Conservation (phyloP, 768 basidiomycete species). For the Daedaleopsis nitida region DNA sequence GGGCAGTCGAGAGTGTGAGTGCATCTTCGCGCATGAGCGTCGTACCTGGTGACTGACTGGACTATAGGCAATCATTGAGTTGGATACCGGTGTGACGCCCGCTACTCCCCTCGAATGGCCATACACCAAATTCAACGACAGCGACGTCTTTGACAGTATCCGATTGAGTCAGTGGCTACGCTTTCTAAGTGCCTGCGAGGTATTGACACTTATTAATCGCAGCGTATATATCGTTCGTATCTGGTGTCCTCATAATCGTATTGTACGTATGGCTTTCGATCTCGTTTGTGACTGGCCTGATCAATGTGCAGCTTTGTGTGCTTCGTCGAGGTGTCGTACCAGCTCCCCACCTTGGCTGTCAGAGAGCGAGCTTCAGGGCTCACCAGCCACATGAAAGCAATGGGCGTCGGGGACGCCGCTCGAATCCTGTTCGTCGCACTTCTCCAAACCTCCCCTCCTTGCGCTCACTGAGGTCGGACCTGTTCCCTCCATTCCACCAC, state of each 20-base stretch:
- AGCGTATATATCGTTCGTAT: constrained; percentile 66
- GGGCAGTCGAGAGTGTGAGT: constrained; percentile 71
- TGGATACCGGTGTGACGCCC: constrained; percentile 56
- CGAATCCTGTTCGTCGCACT: constrained; percentile 50
- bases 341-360: constrained; percentile 69
- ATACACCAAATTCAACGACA: constrained; percentile 64
- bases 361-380: constrained; percentile 64
- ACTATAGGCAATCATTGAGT: constrained; percentile 66
- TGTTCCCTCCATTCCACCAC: background rate
- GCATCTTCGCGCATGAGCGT: background rate
- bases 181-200: background rate
- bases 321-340: constrained; percentile 74
- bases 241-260: constrained; percentile 62
- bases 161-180: constrained; percentile 51
- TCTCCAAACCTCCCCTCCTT: background rate
- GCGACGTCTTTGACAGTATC: constrained; percentile 52
- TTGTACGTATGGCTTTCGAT: constrained; percentile 44
- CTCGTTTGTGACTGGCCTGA: background rate
- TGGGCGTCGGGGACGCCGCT: constrained; percentile 77
- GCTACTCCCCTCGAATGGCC: constrained; percentile 72
- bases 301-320: constrained; percentile 53
- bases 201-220: no score
- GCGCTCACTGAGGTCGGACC: background rate
- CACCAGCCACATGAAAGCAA: constrained; percentile 75
- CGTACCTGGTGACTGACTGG: background rate